Percentiles rank a stretch among this genome's conserved stretches.
Conservation (phyloP, 1,284 basidiomycete species). For the Ustilago trichophora region DNA sequence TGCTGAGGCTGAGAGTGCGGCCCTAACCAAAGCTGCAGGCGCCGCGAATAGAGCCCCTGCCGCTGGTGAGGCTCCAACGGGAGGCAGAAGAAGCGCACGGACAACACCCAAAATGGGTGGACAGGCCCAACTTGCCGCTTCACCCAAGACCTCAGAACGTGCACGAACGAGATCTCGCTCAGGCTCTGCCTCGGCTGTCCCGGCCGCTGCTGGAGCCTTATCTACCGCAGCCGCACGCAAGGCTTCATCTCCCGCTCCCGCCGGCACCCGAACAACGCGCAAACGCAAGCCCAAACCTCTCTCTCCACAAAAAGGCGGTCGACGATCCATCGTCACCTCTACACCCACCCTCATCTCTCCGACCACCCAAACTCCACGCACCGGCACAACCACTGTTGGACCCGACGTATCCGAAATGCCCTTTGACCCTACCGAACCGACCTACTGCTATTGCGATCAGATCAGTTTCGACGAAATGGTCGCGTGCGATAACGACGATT, state of each 20-base stretch:
- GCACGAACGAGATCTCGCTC: conserved; percentile 9
- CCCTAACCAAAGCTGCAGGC: conserved; percentile 36
- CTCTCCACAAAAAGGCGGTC: conserved; percentile 35
- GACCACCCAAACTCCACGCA: conserved; percentile 1
- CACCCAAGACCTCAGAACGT: conserved; percentile 1
- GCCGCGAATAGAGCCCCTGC: conserved; percentile 14
- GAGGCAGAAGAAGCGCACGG: conserved; percentile 15
- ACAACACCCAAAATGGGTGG: conserved; percentile 25
- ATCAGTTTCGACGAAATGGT: conserved; percentile 69
- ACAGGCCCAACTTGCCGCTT: conserved; percentile 1
- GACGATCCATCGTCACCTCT: conserved; percentile 15
- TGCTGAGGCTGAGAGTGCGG: conserved; percentile 29
- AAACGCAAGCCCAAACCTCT: conserved; percentile 30
- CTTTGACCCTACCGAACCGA: conserved; percentile 69
- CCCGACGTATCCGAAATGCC: conserved; percentile 51
- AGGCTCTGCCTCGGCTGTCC: conserved; percentile 1
- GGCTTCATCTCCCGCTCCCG: neutral
- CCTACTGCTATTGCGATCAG: conserved; percentile 70
- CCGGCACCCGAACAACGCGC: conserved; percentile 1
- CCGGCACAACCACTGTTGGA: neutral
- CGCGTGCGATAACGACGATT: conserved; percentile 69
- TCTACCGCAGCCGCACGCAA: neutral
- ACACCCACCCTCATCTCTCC: conserved; percentile 9
- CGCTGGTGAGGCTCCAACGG: neutral
- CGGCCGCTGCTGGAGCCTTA: neutral